Conservation (phyloP, 2,329 filamentous ascomycete genomes). For the Epichloe uncinata region DNA sequence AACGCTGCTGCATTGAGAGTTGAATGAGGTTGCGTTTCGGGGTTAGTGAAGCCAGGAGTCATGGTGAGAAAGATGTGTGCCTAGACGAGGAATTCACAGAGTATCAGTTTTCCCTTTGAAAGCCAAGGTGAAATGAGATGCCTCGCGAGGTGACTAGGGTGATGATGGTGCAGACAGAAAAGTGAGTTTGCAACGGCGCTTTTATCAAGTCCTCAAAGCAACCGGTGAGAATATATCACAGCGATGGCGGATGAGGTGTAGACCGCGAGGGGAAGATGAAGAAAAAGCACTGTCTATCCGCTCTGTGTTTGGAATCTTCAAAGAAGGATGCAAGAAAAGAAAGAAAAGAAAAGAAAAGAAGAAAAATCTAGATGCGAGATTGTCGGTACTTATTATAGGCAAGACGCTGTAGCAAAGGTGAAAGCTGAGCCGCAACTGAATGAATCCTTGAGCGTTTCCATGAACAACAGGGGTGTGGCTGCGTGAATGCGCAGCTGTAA, state of each 20-base stretch:
- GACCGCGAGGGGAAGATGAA: neutral
- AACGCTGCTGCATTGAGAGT: conserved; percentile 6
- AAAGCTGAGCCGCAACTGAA: neutral
- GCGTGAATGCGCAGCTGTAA: neutral
- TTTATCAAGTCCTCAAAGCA: neutral
- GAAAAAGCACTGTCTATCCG: neutral
- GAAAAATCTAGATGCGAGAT: neutral
- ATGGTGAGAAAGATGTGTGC: neutral
- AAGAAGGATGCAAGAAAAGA: neutral
- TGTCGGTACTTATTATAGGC: neutral
- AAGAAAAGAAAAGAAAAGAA: too few species aligned
- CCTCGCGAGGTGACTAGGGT: too few species aligned
- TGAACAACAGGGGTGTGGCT: neutral
- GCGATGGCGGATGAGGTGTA: too few species aligned
- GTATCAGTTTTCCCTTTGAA: neutral
- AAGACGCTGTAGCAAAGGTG: conserved; percentile 2
- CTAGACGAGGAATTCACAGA: neutral
- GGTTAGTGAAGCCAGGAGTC: neutral
- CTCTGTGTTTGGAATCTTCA: too few species aligned
- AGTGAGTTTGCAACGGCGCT: neutral
- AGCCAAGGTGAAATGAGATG: neutral
- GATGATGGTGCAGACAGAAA: neutral
- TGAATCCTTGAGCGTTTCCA: neutral
- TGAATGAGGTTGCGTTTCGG: neutral
- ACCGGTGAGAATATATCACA: neutral